Conservation (phyloP, 2,329 filamentous ascomycete genomes). For the Leptographium radiaticola region DNA sequence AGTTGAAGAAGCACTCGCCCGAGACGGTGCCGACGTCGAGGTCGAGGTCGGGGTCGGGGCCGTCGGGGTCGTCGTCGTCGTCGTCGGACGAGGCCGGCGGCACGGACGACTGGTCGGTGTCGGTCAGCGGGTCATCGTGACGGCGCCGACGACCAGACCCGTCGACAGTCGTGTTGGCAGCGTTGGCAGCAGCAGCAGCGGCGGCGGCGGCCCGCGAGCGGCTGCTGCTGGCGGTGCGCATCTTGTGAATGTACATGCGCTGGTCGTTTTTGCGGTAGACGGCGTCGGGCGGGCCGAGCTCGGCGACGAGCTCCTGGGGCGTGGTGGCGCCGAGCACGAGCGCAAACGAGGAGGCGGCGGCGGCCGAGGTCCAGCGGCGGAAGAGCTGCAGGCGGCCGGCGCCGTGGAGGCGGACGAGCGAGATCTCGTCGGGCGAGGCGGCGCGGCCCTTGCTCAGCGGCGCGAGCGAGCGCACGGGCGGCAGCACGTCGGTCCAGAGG, state of each 20-base stretch:
- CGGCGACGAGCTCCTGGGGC: constrained; percentile 79
- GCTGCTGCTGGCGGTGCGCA: constrained; percentile 38
- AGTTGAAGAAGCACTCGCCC: constrained; percentile 87
- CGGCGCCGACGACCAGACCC: constrained; percentile 21
- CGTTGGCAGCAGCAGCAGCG: too few relatives aligned
- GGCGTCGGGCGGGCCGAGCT: constrained; percentile 84
- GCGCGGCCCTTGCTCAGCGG: constrained; percentile 60
- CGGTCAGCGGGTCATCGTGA: constrained; percentile 36
- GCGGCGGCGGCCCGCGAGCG: constrained; percentile 31
- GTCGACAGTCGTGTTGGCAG: constrained; percentile 28
- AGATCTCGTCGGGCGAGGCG: constrained; percentile 76
- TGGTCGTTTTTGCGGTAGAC: constrained; percentile 89
- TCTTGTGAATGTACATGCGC: constrained; percentile 73
- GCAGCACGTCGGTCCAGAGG: constrained; percentile 63
- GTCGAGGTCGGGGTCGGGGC: constrained; percentile 39
- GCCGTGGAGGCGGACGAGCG: constrained; percentile 64
- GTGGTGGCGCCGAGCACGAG: constrained; percentile 76
- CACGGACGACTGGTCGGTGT: constrained; percentile 63
- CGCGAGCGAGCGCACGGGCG: constrained; percentile 59
- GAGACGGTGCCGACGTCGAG: constrained; percentile 39
- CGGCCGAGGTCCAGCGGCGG: constrained; percentile 45
- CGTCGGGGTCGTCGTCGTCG: constrained; percentile 54
- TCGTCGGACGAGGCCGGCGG: constrained; percentile 61
- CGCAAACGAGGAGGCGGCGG: constrained; percentile 31
- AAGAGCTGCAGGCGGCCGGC: constrained; percentile 67